These are phyloP conservation scores for Heliamphora exappendiculata DNA, from an alignment of 148 eudicot species.

Conservation along the genomic window DNA sequence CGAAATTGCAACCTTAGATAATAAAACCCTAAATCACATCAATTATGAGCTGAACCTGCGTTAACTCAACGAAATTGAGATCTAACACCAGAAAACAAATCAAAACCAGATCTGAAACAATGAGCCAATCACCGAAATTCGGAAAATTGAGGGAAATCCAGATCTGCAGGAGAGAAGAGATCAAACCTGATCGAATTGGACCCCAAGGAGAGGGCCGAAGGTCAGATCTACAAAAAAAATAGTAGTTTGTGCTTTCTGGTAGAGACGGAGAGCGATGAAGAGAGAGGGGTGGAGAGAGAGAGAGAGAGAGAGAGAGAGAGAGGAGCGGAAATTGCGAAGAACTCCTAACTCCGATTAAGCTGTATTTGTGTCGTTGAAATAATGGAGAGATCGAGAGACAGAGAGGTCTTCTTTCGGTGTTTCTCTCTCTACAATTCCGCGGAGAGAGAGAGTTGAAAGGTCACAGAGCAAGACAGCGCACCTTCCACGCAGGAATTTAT, in stretches of 20 bases:
- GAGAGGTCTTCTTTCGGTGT: background rate
- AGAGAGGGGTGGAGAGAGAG: background rate
- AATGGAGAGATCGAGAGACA: background rate
- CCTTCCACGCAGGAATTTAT: constrained; percentile 25
- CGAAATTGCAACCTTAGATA: background rate
- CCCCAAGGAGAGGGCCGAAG: constrained; percentile 11
- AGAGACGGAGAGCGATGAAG: background rate
- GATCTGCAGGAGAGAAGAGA: constrained; percentile 13
- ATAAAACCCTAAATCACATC: background rate
- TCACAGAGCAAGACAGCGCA: constrained; percentile 33
- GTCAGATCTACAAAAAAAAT: background rate
- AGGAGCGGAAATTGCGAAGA: constrained; percentile 2
- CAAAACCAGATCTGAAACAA: constrained; percentile 1
- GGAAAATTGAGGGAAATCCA: background rate
- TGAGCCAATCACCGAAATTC: background rate
- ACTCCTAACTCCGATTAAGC: background rate
- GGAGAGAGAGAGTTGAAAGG: constrained; percentile 10
- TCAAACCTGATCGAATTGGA: constrained; percentile 17
- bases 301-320: constrained; percentile 1
- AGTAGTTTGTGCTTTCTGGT: background rate
- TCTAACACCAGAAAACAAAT: background rate
- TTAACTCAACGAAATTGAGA: background rate
- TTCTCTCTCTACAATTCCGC: background rate
- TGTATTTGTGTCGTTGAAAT: background rate
- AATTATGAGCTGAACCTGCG: background rate